These are phyloP conservation scores for Cystobasidium slooffiae DNA, from an alignment of 1,284 basidiomycete genomes.

Conservation along the genomic window DNA sequence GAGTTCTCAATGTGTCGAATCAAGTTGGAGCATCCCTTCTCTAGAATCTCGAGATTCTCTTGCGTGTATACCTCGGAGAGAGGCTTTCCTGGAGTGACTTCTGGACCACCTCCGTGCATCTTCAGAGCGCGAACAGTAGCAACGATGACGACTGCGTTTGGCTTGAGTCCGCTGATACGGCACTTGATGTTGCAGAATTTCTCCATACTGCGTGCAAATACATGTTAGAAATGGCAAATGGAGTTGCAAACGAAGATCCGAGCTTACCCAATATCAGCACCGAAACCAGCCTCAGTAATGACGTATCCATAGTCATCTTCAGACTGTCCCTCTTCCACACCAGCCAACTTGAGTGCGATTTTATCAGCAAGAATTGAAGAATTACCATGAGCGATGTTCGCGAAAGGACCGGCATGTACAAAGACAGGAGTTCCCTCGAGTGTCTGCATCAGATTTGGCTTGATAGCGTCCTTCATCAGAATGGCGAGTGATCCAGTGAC, in stretches of 20 bases:
- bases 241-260: neutral
- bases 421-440: slow-evolving; percentile 98
- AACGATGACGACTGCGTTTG: slow-evolving; percentile 93
- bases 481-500: slow-evolving; percentile 95
- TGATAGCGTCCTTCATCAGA: slow-evolving; percentile 98
- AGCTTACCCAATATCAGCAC: slow-evolving; percentile 85
- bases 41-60: slow-evolving; percentile 88
- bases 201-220: slow-evolving; percentile 57
- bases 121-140: slow-evolving; percentile 97
- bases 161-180: slow-evolving; percentile 85
- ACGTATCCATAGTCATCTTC: slow-evolving; percentile 86
- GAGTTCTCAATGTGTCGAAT: slow-evolving; percentile 93
- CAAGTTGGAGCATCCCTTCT: slow-evolving; percentile 91
- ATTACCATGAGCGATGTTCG: slow-evolving; percentile 99
- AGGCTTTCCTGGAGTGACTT: slow-evolving; percentile 94
- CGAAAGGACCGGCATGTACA: slow-evolving; percentile 97
- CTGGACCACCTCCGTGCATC: slow-evolving; percentile 98
- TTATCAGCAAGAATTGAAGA: slow-evolving; percentile 97
- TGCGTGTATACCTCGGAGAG: slow-evolving; percentile 91
- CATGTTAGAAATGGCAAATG: neutral
- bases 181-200: slow-evolving; percentile 99
- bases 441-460: slow-evolving; percentile 99
- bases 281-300: slow-evolving; percentile 97
- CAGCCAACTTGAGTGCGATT: slow-evolving; percentile 94
- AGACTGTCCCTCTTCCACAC: slow-evolving; percentile 88